Conservation (phyloP, 495 filamentous ascomycete species). For the Sordaria brevicollis region DNA sequence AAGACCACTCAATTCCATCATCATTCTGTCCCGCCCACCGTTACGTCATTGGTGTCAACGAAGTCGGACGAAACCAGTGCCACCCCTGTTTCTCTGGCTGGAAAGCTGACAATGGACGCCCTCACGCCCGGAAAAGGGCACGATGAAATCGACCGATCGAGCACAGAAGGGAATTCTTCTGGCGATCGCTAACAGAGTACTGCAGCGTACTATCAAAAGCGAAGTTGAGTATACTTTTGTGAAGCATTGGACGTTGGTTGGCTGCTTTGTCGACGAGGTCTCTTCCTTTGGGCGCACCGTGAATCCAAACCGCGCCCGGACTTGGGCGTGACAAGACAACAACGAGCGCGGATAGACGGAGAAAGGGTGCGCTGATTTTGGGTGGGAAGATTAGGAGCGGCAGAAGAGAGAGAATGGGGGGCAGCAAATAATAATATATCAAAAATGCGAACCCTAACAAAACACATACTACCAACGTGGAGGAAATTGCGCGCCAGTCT, state of each 20-base stretch:
- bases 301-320: neutral
- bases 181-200: neutral
- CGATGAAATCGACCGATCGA: neutral
- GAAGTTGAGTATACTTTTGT: neutral
- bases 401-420: neutral
- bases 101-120: neutral
- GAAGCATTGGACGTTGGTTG: neutral
- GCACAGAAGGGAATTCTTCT: neutral
- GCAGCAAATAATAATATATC: neutral
- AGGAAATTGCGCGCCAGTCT: conserved; percentile 6
- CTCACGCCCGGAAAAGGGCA: neutral
- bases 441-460: neutral
- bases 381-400: neutral
- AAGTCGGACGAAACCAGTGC: conserved; percentile 11
- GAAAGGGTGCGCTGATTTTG: neutral
- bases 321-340: neutral
- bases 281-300: neutral
- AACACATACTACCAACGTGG: neutral
- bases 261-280: neutral
- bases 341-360: neutral
- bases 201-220: neutral
- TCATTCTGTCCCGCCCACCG: conserved; percentile 3
- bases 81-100: conserved; percentile 3
- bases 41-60: conserved; percentile 25
- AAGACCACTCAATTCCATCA: conserved; percentile 16